Evolutionary conservation across 192 early-diverging fungal species (phyloP).

Genomic region (Coemansia umbellata): DNA sequence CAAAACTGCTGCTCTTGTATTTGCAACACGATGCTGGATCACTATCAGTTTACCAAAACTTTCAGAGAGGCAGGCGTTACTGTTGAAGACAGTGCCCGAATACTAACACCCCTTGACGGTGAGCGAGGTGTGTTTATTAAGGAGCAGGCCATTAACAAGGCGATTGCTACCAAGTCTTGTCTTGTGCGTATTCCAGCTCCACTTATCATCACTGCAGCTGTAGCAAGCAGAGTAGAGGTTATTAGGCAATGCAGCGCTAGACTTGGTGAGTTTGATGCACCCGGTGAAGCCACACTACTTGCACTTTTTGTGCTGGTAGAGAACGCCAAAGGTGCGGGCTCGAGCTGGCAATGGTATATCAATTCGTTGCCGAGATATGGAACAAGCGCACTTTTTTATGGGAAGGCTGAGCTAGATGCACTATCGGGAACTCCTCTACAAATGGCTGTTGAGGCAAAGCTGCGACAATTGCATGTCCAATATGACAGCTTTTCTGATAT

Average conservation of each 20-base stretch:
- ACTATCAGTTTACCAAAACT: no score
- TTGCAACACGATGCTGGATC: no score
- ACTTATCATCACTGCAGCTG: constrained; percentile 16
- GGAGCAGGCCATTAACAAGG: background rate
- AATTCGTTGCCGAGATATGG: constrained; percentile 12
- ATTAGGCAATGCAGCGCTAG: constrained; percentile 7
- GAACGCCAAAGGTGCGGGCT: constrained; percentile 8
- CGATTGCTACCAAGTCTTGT: background rate
- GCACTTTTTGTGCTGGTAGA: constrained; percentile 30
- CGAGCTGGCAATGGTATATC: constrained; percentile 26
- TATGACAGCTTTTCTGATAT: background rate
- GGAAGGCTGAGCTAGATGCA: background rate
- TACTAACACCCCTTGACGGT: background rate
- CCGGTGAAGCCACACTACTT: constrained; percentile 6
- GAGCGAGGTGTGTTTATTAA: constrained; percentile 18
- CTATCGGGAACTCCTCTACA: constrained; percentile 20
- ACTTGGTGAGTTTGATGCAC: background rate
- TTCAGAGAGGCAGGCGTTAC: constrained; percentile 6
- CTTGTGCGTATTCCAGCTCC: constrained; percentile 12
- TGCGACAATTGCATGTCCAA: constrained; percentile 15
- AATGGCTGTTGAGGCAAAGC: constrained; percentile 18
- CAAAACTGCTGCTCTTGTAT: no score
- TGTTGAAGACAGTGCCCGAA: background rate
- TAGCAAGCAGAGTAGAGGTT: constrained; percentile 11
- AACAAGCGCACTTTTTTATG: constrained; percentile 13